Percentiles rank a stretch among this genome's conserved stretches.
Evolutionary conservation across 768 basidiomycete genomes (phyloP).

Genomic region (Serendipita sp.): DNA sequence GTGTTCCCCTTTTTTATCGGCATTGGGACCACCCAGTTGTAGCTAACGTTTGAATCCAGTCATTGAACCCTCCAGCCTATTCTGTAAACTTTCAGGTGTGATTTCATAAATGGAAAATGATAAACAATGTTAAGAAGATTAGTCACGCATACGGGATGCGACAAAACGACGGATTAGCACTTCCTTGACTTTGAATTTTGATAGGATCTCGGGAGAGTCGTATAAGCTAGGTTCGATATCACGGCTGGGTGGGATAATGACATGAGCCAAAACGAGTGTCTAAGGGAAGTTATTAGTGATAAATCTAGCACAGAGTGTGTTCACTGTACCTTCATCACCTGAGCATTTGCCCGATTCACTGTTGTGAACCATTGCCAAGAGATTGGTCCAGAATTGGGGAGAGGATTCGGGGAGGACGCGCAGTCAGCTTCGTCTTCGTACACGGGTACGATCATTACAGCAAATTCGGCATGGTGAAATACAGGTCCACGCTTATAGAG

Average conservation of each 20-base stretch:
- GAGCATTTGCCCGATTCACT: slow-evolving; percentile 87
- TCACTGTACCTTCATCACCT: slow-evolving; percentile 75
- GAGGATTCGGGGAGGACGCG: slow-evolving; percentile 39
- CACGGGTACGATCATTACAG: slow-evolving; percentile 74
- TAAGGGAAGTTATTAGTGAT: slow-evolving; percentile 17
- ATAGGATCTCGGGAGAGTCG: slow-evolving; percentile 54
- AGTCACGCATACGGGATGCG: slow-evolving; percentile 86
- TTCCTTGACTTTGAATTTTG: slow-evolving; percentile 68
- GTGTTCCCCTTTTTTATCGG: background rate
- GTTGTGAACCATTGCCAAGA: slow-evolving; percentile 96
- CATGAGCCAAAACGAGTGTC: slow-evolving; percentile 82
- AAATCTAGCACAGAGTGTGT: background rate
- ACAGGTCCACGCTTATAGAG: slow-evolving; percentile 90
- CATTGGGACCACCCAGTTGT: too few species aligned
- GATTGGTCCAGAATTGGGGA: slow-evolving; percentile 55
- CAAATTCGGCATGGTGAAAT: slow-evolving; percentile 91
- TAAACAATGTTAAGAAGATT: slow-evolving; percentile 11
- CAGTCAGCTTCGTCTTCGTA: slow-evolving; percentile 73
- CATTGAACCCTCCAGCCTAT: background rate
- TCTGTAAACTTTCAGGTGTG: background rate
- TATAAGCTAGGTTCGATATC: slow-evolving; percentile 36
- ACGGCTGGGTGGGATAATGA: slow-evolving; percentile 73
- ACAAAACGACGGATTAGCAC: slow-evolving; percentile 73
- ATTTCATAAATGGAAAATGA: too few species aligned
- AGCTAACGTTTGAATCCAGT: background rate